Percentiles rank a stretch among this genome's conserved stretches.
These are phyloP conservation scores for Umbellularia californica DNA, from an alignment of 164 flowering plant species.

Conservation along the genomic window DNA sequence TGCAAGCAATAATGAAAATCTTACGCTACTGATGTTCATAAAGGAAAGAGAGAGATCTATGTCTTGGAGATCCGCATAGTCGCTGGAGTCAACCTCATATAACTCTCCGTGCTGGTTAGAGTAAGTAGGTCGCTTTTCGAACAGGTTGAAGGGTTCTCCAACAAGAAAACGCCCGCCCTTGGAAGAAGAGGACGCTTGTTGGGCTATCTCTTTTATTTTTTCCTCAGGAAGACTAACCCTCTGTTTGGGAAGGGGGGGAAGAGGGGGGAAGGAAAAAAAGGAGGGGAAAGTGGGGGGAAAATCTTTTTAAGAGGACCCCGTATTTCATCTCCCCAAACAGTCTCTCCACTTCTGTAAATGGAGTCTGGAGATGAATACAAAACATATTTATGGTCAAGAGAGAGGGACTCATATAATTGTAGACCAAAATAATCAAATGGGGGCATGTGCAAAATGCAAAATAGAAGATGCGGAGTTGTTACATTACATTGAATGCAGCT, in stretches of 20 bases:
- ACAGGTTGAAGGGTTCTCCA: conserved; percentile 29
- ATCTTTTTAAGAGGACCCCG: conserved; percentile 27
- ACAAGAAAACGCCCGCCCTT: conserved; percentile 29
- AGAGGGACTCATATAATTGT: neutral
- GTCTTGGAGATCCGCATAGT: conserved; percentile 29
- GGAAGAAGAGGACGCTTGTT: conserved; percentile 19
- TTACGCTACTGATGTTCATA: conserved; percentile 36
- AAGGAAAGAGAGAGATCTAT: conserved; percentile 26
- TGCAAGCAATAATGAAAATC: neutral
- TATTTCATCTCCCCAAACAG: conserved; percentile 24
- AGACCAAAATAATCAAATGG: no score
- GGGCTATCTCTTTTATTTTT: conserved; percentile 32
- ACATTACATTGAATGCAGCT: conserved; percentile 60
- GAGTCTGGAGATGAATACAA: conserved; percentile 19
- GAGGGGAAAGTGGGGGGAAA: no score
- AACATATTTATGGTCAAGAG: neutral
- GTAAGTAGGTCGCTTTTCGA: conserved; percentile 20
- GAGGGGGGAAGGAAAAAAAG: no score
- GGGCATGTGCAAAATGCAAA: no score
- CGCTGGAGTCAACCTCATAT: conserved; percentile 21
- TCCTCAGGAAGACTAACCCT: conserved; percentile 39
- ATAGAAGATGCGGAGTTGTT: no score
- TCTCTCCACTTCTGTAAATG: conserved; percentile 26
- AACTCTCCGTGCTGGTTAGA: conserved; percentile 35
- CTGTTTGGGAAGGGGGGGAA: no score